These are phyloP conservation scores for Lachnellula hyalina DNA, from an alignment of 2,329 filamentous ascomycete genomes.

Conservation along the genomic window DNA sequence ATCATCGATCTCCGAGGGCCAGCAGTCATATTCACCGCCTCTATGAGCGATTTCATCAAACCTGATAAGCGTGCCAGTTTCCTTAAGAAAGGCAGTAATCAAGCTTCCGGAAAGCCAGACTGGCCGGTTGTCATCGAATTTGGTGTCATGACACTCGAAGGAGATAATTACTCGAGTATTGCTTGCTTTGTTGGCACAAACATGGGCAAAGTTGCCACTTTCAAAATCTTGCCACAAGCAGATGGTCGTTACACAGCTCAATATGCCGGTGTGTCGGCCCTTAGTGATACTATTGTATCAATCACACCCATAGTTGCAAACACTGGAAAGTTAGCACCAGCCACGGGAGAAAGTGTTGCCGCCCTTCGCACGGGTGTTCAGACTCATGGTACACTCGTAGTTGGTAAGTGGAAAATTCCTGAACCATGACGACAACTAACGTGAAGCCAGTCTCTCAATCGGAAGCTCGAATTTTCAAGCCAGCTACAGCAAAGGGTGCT, in stretches of 20 bases:
- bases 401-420: conserved; percentile 44
- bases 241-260: conserved; percentile 67
- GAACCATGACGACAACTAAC: conserved; percentile 9
- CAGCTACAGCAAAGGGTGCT: conserved; percentile 80
- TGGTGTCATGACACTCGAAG: conserved; percentile 86
- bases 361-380: conserved; percentile 68
- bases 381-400: conserved; percentile 75
- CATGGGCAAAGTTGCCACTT: conserved; percentile 75
- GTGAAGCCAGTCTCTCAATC: conserved; percentile 48
- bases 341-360: conserved; percentile 70
- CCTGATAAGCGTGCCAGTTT: conserved; percentile 73
- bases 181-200: conserved; percentile 88
- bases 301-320: conserved; percentile 77
- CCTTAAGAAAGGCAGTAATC: conserved; percentile 49
- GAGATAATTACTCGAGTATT: conserved; percentile 94
- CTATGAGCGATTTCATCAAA: conserved; percentile 68
- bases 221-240: conserved; percentile 76
- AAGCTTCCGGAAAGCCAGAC: conserved; percentile 50
- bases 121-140: conserved; percentile 84
- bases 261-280: conserved; percentile 59
- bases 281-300: conserved; percentile 67
- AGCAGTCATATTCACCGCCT: conserved; percentile 70
- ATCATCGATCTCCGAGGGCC: conserved; percentile 88
- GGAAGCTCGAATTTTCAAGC: conserved; percentile 83
- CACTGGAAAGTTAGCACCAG: conserved; percentile 68